A percentile compares a stretch with the other conserved stretches of the same genome.
Evolutionary conservation across 495 filamentous ascomycete genomes (phyloP).

Genomic region (Sabuloglossum arenarium): DNA sequence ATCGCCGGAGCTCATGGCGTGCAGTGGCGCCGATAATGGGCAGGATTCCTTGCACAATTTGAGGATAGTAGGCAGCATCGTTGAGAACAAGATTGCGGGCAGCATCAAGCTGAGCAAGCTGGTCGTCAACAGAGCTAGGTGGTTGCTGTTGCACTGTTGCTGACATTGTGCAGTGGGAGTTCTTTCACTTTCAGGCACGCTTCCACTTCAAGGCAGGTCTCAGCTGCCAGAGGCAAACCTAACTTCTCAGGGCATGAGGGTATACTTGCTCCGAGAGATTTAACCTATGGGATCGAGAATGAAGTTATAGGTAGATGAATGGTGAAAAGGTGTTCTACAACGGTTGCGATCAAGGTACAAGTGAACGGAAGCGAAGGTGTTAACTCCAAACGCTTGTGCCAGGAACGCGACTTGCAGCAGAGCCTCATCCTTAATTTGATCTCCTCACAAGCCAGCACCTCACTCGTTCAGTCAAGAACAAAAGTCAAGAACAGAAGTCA

Average conservation of each 20-base stretch:
- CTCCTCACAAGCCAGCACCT: neutral
- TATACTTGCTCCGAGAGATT: neutral
- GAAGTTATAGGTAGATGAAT: neutral
- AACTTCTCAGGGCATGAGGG: neutral
- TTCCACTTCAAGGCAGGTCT: neutral
- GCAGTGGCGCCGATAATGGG: conserved; percentile 65
- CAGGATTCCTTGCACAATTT: conserved; percentile 74
- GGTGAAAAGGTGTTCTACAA: neutral
- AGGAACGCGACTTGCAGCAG: neutral
- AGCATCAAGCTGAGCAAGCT: conserved; percentile 63
- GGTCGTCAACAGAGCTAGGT: conserved; percentile 23
- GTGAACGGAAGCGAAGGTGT: neutral
- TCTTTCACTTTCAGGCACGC: conserved; percentile 1
- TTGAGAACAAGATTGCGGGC: conserved; percentile 74
- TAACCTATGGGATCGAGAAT: neutral
- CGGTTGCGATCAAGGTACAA: neutral
- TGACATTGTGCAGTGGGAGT: neutral
- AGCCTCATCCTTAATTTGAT: neutral
- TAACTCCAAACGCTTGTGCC: neutral
- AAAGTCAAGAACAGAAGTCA: too few relatives aligned
- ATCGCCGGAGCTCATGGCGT: conserved; percentile 65
- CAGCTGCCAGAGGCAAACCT: neutral
- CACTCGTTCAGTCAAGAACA: too few relatives aligned
- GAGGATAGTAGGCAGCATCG: conserved; percentile 66
- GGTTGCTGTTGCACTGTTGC: conserved; percentile 7